phyloP scores from a whole-genome alignment of 1,284 basidiomycete species.

The Sphaerobolus stellatus region DNA sequence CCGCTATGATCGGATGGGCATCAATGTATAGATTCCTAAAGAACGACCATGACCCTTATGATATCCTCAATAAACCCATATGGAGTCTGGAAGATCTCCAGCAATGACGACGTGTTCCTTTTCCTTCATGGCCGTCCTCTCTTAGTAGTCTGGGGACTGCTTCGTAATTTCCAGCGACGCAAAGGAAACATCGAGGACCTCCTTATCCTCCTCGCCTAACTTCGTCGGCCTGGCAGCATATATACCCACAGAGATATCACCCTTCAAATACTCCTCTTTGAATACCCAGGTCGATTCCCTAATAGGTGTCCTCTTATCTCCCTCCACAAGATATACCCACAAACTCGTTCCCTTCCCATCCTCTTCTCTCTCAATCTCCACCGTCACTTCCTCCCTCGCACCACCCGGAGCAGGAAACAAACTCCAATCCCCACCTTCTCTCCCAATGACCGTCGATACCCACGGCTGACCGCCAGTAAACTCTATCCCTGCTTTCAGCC shows the following conservation, averaged over 20 bases:
- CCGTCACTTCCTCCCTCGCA: conserved; percentile 10
- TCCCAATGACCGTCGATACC: conserved; percentile 24
- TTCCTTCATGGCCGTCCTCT: neutral
- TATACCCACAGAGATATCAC: conserved; percentile 19
- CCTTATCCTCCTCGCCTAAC: conserved; percentile 13
- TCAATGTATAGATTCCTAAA: conserved; percentile 78
- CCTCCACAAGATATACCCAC: conserved; percentile 24
- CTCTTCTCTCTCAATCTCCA: conserved; percentile 21
- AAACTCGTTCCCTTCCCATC: conserved; percentile 16
- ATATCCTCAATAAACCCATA: conserved; percentile 54
- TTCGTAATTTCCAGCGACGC: conserved; percentile 10
- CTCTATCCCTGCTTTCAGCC: conserved; percentile 29
- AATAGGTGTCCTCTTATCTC: conserved; percentile 16
- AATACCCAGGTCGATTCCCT: conserved; percentile 29
- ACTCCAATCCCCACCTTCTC: conserved; percentile 26
- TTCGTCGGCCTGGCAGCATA: conserved; percentile 26
- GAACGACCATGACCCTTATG: conserved; percentile 64
- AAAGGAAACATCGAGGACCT: conserved; percentile 16
- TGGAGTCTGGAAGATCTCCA: conserved; percentile 69
- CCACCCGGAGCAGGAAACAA: conserved; percentile 15
- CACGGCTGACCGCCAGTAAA: conserved; percentile 20
- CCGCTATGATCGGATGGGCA: conserved; percentile 93
- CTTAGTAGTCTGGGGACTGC: too few species aligned
- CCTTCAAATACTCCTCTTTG: conserved; percentile 11
- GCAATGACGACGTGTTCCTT: neutral